These are phyloP conservation scores for Lecanoromycetidae sp. DNA, from an alignment of 2,329 filamentous ascomycete species.

Conservation along the genomic window DNA sequence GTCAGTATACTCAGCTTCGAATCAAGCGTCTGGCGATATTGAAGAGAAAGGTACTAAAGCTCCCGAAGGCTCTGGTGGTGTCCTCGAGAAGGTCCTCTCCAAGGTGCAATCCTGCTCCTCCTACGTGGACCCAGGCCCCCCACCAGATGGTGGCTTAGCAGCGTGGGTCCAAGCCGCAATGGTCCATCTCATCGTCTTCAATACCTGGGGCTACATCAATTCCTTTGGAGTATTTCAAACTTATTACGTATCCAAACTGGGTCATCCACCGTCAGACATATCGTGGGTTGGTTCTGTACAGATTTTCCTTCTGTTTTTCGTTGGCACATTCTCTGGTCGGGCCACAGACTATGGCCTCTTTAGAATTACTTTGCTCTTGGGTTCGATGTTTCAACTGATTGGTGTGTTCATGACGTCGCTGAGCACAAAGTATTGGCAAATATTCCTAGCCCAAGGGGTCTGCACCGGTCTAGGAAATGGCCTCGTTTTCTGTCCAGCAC, in stretches of 20 bases:
- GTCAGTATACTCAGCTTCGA: background rate
- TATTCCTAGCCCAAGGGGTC: conserved; percentile 37
- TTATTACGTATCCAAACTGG: conserved; percentile 30
- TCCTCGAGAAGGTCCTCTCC: conserved; percentile 10
- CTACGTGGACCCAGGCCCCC: conserved; percentile 18
- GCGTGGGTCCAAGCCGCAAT: conserved; percentile 26
- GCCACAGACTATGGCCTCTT: conserved; percentile 33
- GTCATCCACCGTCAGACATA: conserved; percentile 27
- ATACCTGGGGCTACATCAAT: conserved; percentile 21
- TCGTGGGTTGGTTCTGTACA: conserved; percentile 34
- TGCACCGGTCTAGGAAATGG: conserved; percentile 33
- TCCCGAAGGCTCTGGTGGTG: background rate
- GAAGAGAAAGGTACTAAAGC: background rate
- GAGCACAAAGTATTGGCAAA: conserved; percentile 35
- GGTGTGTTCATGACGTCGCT: conserved; percentile 38
- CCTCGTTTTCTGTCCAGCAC: conserved; percentile 29
- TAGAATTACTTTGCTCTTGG: conserved; percentile 20
- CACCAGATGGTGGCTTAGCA: conserved; percentile 24
- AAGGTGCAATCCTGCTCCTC: conserved; percentile 8
- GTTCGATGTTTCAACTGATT: conserved; percentile 26
- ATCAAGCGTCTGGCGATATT: background rate
- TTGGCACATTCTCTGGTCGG: conserved; percentile 30
- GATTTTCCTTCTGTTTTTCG: conserved; percentile 32
- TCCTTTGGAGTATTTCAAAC: conserved; percentile 35
- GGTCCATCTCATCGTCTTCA: conserved; percentile 23